A percentile compares a stretch with the other conserved stretches of the same genome.
phyloP scores from a whole-genome alignment of 352 stramenopile species.

The Phytophthora rubi region DNA sequence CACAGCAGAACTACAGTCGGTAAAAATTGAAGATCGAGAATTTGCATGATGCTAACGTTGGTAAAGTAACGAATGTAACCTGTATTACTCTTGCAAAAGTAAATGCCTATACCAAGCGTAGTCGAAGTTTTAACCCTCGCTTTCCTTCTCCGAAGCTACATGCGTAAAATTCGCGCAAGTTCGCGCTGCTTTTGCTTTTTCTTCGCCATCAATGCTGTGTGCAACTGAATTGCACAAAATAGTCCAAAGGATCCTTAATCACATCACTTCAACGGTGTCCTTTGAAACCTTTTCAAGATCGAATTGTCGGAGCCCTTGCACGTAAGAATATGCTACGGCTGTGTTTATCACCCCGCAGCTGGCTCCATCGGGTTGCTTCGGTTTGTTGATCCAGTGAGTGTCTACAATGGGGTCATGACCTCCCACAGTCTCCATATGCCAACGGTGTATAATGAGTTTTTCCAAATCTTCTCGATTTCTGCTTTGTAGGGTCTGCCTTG shows the following conservation, averaged over 20 bases:
- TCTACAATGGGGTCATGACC: background rate
- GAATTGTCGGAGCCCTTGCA: background rate
- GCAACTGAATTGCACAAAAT: background rate
- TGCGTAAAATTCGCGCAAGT: too few relatives aligned
- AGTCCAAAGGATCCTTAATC: background rate
- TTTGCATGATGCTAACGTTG: too few relatives aligned
- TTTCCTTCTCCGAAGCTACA: too few relatives aligned
- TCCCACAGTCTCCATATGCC: background rate
- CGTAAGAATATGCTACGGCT: background rate
- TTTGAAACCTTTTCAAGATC: background rate
- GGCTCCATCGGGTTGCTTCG: background rate
- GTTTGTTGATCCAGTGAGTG: background rate
- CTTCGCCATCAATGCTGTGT: too few relatives aligned
- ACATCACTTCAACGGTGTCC: background rate
- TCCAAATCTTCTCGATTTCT: background rate
- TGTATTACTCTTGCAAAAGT: too few relatives aligned
- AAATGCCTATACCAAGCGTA: too few relatives aligned
- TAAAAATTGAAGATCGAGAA: too few relatives aligned
- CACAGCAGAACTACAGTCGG: too few relatives aligned
- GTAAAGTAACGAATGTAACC: too few relatives aligned
- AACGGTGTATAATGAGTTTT: background rate
- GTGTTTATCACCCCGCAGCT: background rate
- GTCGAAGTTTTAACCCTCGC: too few relatives aligned
- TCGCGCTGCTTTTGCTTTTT: too few relatives aligned
- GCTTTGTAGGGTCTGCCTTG: background rate